These are phyloP conservation scores for Neurospora tetrasperma DNA, from an alignment of 495 filamentous ascomycete genomes.

Conservation along the genomic window DNA sequence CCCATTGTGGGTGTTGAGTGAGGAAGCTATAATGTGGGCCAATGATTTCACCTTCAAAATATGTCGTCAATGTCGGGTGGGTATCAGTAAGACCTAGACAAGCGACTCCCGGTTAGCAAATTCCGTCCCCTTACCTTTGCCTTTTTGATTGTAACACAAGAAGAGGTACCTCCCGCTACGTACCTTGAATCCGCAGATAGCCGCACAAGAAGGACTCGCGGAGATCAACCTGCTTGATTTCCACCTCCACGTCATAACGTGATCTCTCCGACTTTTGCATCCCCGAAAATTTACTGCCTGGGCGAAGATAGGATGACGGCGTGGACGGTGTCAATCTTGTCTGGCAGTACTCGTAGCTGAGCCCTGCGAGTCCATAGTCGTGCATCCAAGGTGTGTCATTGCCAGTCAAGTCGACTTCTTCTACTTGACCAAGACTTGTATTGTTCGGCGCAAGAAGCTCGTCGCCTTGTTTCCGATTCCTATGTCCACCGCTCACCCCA, in stretches of 20 bases:
- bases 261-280: constrained; percentile 88
- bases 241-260: constrained; percentile 89
- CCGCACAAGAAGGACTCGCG: constrained; percentile 90
- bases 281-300: constrained; percentile 80
- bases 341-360: constrained; percentile 58
- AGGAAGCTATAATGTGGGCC: constrained; percentile 88
- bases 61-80: constrained; percentile 92
- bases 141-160: neutral
- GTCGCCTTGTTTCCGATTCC: constrained; percentile 1
- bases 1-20: constrained; percentile 85
- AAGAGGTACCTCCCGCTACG: constrained; percentile 15
- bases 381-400: constrained; percentile 17
- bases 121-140: neutral
- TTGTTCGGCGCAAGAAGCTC: constrained; percentile 1
- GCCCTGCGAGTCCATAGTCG: constrained; percentile 22
- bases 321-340: constrained; percentile 51
- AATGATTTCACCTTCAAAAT: constrained; percentile 98
- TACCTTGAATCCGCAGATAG: constrained; percentile 93
- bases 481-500: neutral
- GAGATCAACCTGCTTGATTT: constrained; percentile 95
- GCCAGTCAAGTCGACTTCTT: constrained; percentile 13
- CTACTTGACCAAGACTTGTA: constrained; percentile 3
- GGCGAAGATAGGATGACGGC: constrained; percentile 74
- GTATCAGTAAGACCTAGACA: constrained; percentile 78
- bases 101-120: neutral